Evolutionary conservation across 2,329 filamentous ascomycete genomes (phyloP).

Genomic region (Bimuria novae-zelandiae): DNA sequence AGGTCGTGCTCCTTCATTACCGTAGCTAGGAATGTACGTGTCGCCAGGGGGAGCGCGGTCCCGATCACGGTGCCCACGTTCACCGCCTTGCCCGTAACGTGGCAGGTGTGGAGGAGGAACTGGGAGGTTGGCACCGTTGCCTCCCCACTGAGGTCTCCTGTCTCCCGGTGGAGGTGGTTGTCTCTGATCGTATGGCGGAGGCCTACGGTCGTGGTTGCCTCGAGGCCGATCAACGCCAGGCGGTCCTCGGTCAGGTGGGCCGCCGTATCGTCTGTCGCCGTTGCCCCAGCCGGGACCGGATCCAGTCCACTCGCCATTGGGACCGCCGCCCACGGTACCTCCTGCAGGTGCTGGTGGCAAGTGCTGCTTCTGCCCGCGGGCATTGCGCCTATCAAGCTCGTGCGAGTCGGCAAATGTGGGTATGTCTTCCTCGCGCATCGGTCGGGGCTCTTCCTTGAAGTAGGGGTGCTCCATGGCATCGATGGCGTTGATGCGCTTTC

Average conservation of each 20-base stretch:
- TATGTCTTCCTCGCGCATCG: constrained; percentile 82
- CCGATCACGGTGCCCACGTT: constrained; percentile 26
- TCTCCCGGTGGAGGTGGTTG: constrained; percentile 42
- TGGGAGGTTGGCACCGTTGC: constrained; percentile 36
- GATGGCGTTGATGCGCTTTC: constrained; percentile 84
- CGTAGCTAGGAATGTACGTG: constrained; percentile 53
- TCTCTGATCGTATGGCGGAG: constrained; percentile 36
- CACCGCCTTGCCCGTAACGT: constrained; percentile 35
- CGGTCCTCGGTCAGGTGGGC: constrained; percentile 46
- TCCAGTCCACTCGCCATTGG: constrained; percentile 64
- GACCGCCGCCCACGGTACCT: constrained; percentile 79
- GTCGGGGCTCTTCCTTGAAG: constrained; percentile 78
- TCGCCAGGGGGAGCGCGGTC: constrained; percentile 38
- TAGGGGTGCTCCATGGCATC: constrained; percentile 93
- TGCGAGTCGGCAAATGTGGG: constrained; percentile 93
- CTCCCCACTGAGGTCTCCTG: constrained; percentile 40
- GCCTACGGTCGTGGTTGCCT: constrained; percentile 36
- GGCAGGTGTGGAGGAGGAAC: constrained; percentile 44
- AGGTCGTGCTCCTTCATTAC: constrained; percentile 22
- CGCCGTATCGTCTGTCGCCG: constrained; percentile 40
- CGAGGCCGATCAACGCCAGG: constrained; percentile 42
- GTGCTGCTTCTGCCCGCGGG: constrained; percentile 81
- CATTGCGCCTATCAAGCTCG: constrained; percentile 91
- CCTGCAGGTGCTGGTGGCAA: constrained; percentile 90
- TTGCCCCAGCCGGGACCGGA: constrained; percentile 39